Percentiles rank a stretch among this genome's conserved stretches.
Conservation (phyloP, 2,329 filamentous ascomycete genomes). For the Emmonsia crescens region DNA sequence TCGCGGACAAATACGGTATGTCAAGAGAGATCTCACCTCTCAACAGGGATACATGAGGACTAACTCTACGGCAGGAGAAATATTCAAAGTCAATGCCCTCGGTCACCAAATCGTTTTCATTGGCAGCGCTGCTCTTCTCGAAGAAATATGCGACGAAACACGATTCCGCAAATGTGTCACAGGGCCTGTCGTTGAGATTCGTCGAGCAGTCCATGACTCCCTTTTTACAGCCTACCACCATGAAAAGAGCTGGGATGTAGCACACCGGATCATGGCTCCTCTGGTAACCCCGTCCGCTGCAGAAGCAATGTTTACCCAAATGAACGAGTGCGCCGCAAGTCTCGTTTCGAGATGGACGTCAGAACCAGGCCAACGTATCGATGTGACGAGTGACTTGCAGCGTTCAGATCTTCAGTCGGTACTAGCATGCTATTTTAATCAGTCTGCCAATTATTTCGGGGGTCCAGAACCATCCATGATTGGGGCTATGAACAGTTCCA, state of each 20-base stretch:
- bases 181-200: constrained; percentile 43
- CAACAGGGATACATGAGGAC: background rate
- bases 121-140: constrained; percentile 45
- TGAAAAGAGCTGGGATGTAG: constrained; percentile 53
- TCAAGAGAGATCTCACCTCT: background rate
- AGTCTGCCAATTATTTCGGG: constrained; percentile 38
- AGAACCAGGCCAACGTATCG: constrained; percentile 25
- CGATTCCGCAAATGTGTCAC: constrained; percentile 48
- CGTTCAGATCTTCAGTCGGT: constrained; percentile 44
- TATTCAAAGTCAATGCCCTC: constrained; percentile 47
- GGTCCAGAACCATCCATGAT: constrained; percentile 41
- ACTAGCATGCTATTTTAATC: constrained; percentile 42
- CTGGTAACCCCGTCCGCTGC: constrained; percentile 34
- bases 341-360: constrained; percentile 42
- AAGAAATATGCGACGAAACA: constrained; percentile 56
- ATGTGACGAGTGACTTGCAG: constrained; percentile 42
- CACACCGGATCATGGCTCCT: constrained; percentile 41
- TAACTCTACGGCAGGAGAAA: constrained; percentile 37
- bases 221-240: constrained; percentile 50
- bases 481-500: constrained; percentile 45
- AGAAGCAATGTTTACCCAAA: constrained; percentile 35
- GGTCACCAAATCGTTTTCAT: constrained; percentile 40
- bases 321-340: constrained; percentile 41
- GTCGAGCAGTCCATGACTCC: constrained; percentile 53
- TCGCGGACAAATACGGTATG: constrained; percentile 40